Percentiles rank a stretch among this genome's conserved stretches.
Evolutionary conservation across 179 eudicot genomes (phyloP).

Genomic region (Spinacia oleracea): DNA sequence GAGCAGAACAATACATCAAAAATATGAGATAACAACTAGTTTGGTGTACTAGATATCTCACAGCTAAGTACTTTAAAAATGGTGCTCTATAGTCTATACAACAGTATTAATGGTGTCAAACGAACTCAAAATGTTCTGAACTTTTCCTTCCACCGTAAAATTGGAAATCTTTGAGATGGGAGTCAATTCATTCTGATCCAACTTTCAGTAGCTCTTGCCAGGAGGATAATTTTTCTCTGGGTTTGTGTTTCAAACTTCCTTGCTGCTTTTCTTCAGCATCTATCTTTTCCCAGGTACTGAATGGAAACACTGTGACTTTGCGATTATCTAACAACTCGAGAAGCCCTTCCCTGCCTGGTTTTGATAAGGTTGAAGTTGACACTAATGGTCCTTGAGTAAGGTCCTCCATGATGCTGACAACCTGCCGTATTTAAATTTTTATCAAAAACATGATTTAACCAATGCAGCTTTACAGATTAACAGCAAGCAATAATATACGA

Average conservation of each 20-base stretch:
- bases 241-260: slow-evolving; percentile 68
- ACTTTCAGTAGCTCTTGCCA: slow-evolving; percentile 73
- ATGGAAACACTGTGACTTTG: slow-evolving; percentile 56
- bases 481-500: background rate
- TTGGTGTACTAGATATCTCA: background rate
- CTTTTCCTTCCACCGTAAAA: background rate
- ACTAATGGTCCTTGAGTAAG: slow-evolving; percentile 48
- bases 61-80: background rate
- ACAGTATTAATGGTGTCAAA: background rate
- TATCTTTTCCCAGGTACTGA: slow-evolving; percentile 81
- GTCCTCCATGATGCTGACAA: slow-evolving; percentile 73
- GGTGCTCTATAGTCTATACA: background rate
- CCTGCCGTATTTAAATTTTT: slow-evolving; percentile 35
- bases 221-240: slow-evolving; percentile 69
- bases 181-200: slow-evolving; percentile 44
- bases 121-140: background rate
- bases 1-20: background rate
- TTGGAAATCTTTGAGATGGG: too few relatives aligned
- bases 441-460: background rate
- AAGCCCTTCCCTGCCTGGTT: slow-evolving; percentile 84
- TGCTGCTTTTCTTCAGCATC: slow-evolving; percentile 71
- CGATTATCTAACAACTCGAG: slow-evolving; percentile 55
- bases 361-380: slow-evolving; percentile 44
- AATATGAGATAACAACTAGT: background rate
- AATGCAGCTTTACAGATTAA: background rate